phyloP scores from a whole-genome alignment of 306 rosid species.

The Betula pendula region DNA sequence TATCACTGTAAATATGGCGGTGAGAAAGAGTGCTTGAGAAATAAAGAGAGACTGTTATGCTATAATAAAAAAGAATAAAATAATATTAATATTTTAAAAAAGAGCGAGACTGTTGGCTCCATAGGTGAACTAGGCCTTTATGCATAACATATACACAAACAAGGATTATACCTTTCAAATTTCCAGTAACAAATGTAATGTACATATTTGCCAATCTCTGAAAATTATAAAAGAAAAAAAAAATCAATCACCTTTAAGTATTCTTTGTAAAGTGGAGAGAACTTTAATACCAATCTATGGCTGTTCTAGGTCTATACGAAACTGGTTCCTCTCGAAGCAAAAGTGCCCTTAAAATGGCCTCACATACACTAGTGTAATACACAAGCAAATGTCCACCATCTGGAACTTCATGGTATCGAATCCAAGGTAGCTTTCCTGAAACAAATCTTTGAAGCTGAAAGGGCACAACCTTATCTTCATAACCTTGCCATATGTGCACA shows the following conservation, averaged over 20 bases:
- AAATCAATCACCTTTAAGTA: conserved; percentile 11
- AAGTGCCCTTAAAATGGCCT: conserved; percentile 79
- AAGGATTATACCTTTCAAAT: conserved; percentile 17
- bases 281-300: conserved; percentile 33
- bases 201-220: conserved; percentile 37
- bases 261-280: background rate
- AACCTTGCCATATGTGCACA: conserved; percentile 95
- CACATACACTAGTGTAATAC: conserved; percentile 76
- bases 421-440: conserved; percentile 78
- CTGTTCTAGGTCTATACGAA: conserved; percentile 44
- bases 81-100: too few species aligned
- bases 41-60: background rate
- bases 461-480: conserved; percentile 91
- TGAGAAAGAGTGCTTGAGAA: conserved; percentile 8
- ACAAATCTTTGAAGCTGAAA: conserved; percentile 71
- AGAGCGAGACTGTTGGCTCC: too few species aligned
- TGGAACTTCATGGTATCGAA: conserved; percentile 78
- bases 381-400: conserved; percentile 93
- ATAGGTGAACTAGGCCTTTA: background rate
- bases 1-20: conserved; percentile 40
- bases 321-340: conserved; percentile 76
- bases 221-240: conserved; percentile 29
- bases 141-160: conserved; percentile 17
- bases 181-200: conserved; percentile 39
- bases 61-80: too few species aligned